Conservation (phyloP, 2,329 filamentous ascomycete genomes). For the Spiromastix sp. region DNA sequence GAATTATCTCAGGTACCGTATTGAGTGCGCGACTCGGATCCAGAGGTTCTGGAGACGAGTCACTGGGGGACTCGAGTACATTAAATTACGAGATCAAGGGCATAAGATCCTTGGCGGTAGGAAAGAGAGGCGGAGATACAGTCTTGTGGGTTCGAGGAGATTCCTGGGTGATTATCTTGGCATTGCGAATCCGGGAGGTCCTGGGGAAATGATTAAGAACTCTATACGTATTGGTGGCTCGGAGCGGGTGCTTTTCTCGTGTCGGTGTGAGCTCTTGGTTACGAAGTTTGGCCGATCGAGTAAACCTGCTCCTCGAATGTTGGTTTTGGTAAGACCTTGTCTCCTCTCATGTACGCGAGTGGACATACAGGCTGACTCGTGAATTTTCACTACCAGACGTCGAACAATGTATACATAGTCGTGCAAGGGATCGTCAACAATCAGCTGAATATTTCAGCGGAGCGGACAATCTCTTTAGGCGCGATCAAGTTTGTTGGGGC, state of each 20-base stretch:
- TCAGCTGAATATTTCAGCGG: constrained; percentile 68
- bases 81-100: constrained; percentile 79
- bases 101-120: constrained; percentile 70
- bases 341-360: too few relatives aligned
- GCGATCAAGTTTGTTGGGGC: constrained; percentile 79
- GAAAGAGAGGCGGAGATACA: constrained; percentile 87
- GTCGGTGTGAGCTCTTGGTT: constrained; percentile 78
- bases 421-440: constrained; percentile 74
- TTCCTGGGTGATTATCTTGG: constrained; percentile 95
- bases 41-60: constrained; percentile 94
- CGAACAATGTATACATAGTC: constrained; percentile 78
- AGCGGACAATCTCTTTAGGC: constrained; percentile 71
- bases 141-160: constrained; percentile 77
- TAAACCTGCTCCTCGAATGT: constrained; percentile 75
- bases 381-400: constrained; percentile 48
- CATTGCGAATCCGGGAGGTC: constrained; percentile 67
- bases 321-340: constrained; percentile 52
- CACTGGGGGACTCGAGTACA: constrained; percentile 77
- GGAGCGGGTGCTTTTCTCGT: constrained; percentile 79
- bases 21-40: constrained; percentile 85
- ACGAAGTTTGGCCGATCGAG: constrained; percentile 95
- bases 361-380: not conserved
- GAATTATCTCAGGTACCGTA: constrained; percentile 85
- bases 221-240: constrained; percentile 55
- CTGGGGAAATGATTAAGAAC: constrained; percentile 69